phyloP scores from a whole-genome alignment of 306 rosid species.

The Malus domestica region ASM211411v1 NC_041790.1:14365501-14366000 shows the following conservation, averaged over 20 bases:
- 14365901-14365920: not conserved
- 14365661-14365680: slow-evolving; percentile 63
- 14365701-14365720: slow-evolving; percentile 77
- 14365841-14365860: slow-evolving; percentile 6
- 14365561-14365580: slow-evolving; percentile 66
- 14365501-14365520: not conserved
- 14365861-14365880: not conserved
- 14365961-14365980: slow-evolving; percentile 13
- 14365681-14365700: slow-evolving; percentile 64
- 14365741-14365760: slow-evolving; percentile 60
- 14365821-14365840: slow-evolving; percentile 2
- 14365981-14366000: slow-evolving; percentile 13
- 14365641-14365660: slow-evolving; percentile 73
- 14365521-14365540: slow-evolving; percentile 1
- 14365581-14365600: slow-evolving; percentile 65
- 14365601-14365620: slow-evolving; percentile 67
- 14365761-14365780: slow-evolving; percentile 32
- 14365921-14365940: not conserved
- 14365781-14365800: slow-evolving; percentile 17
- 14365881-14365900: slow-evolving; percentile 2
- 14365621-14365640: slow-evolving; percentile 82
- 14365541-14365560: slow-evolving; percentile 14
- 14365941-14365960: slow-evolving; percentile 3
- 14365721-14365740: slow-evolving; percentile 69
- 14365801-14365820: not conserved